A percentile compares a stretch with the other conserved stretches of the same genome.
These are phyloP conservation scores for Cutaneotrichosporon cavernicola DNA, from an alignment of 1,284 basidiomycete species.

Conservation along the genomic window DNA sequence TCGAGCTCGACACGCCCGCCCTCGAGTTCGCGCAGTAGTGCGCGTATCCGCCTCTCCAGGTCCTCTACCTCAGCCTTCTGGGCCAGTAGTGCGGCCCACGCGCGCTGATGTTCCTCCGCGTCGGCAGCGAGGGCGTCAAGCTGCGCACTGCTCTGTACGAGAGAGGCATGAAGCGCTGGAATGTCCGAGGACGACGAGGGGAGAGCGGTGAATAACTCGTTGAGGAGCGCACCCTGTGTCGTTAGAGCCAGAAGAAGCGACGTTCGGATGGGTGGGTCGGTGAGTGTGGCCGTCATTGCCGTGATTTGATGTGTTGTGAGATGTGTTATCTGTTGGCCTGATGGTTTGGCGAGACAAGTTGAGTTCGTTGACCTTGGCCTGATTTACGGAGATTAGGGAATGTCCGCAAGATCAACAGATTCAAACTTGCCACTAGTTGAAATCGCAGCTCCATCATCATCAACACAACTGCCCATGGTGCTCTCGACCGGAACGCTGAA, in stretches of 20 bases:
- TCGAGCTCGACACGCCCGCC: conserved; percentile 36
- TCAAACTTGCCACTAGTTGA: neutral
- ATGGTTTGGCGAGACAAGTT: neutral
- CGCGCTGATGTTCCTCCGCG: conserved; percentile 37
- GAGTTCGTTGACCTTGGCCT: too few species aligned
- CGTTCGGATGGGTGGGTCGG: conserved; percentile 30
- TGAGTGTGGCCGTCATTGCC: conserved; percentile 11
- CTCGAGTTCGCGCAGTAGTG: conserved; percentile 33
- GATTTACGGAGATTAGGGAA: conserved; percentile 2
- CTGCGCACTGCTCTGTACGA: conserved; percentile 28
- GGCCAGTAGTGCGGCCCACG: conserved; percentile 28
- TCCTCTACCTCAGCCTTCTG: conserved; percentile 33
- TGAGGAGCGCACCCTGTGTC: conserved; percentile 40
- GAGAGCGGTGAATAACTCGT: conserved; percentile 37
- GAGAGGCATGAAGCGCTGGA: conserved; percentile 26
- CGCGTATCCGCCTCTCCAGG: conserved; percentile 34
- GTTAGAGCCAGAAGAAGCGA: conserved; percentile 41
- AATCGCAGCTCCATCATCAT: neutral
- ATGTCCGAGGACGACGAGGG: conserved; percentile 16
- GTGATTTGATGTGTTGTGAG: neutral
- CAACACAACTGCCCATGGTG: conserved; percentile 28
- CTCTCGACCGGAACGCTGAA: conserved; percentile 48
- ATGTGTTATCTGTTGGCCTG: too few species aligned
- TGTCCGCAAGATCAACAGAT: conserved; percentile 12
- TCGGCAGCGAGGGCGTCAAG: conserved; percentile 31